Evolutionary conservation across 345 rosid genomes (phyloP), one percentile per base, ranked within the genome.

Genomic region (Salix brachista): DNA sequence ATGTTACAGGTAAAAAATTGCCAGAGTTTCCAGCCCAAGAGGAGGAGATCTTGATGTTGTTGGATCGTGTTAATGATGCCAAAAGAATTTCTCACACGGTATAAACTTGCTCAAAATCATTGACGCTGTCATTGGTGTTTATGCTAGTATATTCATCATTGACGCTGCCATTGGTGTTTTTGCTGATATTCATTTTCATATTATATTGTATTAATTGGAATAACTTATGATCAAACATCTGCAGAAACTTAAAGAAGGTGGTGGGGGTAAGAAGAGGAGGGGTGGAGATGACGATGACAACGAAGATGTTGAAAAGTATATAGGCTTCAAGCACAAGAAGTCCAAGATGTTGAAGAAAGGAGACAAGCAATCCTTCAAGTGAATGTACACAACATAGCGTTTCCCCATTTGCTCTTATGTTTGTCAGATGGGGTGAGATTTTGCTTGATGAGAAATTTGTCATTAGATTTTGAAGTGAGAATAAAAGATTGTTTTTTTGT

Each of bases 11-110:
- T 37, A 93, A 88, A 79, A 91, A 91, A 81, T 77, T 95, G 65
- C 92, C 93, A 0, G 85, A 89, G 76, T 90, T 80, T 78, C 91
- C 94, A 65, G 91, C 97, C 65, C 81, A 86, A 66, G 91, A 93
- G 83, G 96, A 89, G 56, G 97, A 93, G 78, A 94, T 91, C 71
- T 82, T 96, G 85, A 82, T 89, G 64, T 75, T 91, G 75, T 65
- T 80, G 79, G 96, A 92, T 76, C 86, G 86, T 71, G 93, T 92
- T 4, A 11, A 82, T 0, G 97, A 94, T 81, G 97, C 93, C 71
- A 89, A 90, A 84, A 88, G 90, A 74, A 66, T 91, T 71, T 80
- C 98, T 8, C 80, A 75, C 21, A 84, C 42, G 94, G 94, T 92
- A 89, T 36, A n/a, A 23, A 42, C 50, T 65, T 70, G 3, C 44